Percentiles rank a stretch among this genome's conserved stretches.
These are phyloP conservation scores for Lasiosphaeriaceae sp. DNA, from an alignment of 495 filamentous ascomycete species.

Conservation along the genomic window DNA sequence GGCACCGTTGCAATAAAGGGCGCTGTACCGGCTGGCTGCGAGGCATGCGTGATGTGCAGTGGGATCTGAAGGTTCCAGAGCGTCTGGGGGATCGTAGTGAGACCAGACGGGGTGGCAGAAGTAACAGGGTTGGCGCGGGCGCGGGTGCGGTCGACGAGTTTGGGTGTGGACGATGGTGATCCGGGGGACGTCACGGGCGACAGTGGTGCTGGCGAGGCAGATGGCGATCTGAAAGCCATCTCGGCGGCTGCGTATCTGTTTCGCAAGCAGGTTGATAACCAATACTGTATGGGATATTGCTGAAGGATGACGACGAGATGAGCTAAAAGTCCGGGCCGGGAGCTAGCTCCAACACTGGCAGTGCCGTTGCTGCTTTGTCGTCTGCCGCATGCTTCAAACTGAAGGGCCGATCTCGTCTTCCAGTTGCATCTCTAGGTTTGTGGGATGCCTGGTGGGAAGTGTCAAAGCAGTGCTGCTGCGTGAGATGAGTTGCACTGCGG, in stretches of 20 bases:
- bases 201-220: background rate
- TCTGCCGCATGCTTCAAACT: background rate
- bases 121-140: too few relatives aligned
- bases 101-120: too few relatives aligned
- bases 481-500: too few relatives aligned
- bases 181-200: background rate
- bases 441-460: too few relatives aligned
- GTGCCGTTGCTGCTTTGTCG: background rate
- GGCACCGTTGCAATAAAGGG: constrained; percentile 57
- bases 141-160: too few relatives aligned
- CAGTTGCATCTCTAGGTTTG: too few relatives aligned
- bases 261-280: too few relatives aligned
- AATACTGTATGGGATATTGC: too few relatives aligned
- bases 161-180: background rate
- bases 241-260: too few relatives aligned
- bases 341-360: background rate
- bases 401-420: background rate
- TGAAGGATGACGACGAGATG: background rate
- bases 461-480: too few relatives aligned
- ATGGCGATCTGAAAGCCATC: background rate
- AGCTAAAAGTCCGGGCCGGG: too few relatives aligned
- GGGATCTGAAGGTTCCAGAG: constrained; percentile 50
- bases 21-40: constrained; percentile 21
- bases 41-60: constrained; percentile 48
- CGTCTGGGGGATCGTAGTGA: constrained; percentile 24